These are phyloP conservation scores for Porpolomopsis calyptriformis DNA, from an alignment of 768 basidiomycete species.

Conservation along the genomic window DNA sequence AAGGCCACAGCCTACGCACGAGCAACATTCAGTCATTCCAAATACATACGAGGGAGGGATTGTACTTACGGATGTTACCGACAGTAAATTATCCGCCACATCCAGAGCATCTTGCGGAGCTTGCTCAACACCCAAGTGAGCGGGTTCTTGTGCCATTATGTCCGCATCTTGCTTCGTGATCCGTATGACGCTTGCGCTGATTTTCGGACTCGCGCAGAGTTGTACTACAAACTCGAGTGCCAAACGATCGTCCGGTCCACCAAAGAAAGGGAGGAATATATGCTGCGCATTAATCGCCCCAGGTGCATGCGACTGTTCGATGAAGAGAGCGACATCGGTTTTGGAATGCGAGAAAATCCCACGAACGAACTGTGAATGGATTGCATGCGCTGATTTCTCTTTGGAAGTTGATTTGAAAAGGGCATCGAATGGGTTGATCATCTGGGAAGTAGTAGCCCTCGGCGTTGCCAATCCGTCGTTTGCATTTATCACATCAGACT, in stretches of 20 bases:
- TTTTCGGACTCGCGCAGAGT: constrained; percentile 56
- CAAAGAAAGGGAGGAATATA: constrained; percentile 84
- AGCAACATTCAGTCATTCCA: neutral
- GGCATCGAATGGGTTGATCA: constrained; percentile 61
- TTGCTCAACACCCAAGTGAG: constrained; percentile 17
- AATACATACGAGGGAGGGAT: neutral
- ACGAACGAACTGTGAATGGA: constrained; percentile 79
- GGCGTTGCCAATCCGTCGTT: constrained; percentile 8
- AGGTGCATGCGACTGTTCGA: constrained; percentile 48
- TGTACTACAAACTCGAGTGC: constrained; percentile 80
- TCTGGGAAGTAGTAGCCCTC: constrained; percentile 8
- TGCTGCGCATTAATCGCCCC: constrained; percentile 37
- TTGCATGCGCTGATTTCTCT: constrained; percentile 36
- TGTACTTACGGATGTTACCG: constrained; percentile 38
- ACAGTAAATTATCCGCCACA: constrained; percentile 30
- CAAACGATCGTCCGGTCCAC: constrained; percentile 86
- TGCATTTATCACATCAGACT: constrained; percentile 4
- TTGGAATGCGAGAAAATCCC: constrained; percentile 61
- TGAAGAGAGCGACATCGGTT: constrained; percentile 74
- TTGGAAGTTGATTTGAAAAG: constrained; percentile 36
- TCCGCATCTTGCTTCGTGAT: constrained; percentile 46
- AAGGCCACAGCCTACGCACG: constrained; percentile 28
- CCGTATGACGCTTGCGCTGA: constrained; percentile 67
- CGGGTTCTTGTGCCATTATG: no score
- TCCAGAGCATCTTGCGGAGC: constrained; percentile 8